Base-by-base conservation (phyloP, 169 alveolate species). In the Plasmodium vivax region DNA sequence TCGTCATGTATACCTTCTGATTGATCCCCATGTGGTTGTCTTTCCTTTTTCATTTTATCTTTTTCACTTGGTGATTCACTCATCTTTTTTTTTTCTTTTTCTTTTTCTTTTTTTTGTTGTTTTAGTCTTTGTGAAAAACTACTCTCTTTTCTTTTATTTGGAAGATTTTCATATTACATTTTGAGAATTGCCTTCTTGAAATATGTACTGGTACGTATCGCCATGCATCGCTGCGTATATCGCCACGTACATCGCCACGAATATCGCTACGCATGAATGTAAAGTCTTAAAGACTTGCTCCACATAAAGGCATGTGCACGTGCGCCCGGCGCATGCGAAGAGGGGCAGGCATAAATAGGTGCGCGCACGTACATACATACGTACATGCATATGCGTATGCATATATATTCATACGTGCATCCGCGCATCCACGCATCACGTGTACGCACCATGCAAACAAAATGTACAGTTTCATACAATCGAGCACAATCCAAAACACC, bases 161-260 rank as follows among this genome's bases (percentile, higher is more conserved):
- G 51, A 84, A 23, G 77, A 84, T 71, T 36, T 84, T 73, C 45
- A 71, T 43, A 68, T 68, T 71, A 54, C 92, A 84, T 84, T 82
- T 71, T 84, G 92, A 72, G 72, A 38, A 16, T 30, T 72, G n/a
- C 43, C 85, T 58, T 82, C 7, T 54, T 34, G 6, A 43, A 23
- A 43, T 80, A 80, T 80, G 58, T 80, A 23, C 56, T 38, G 36
- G 16, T 3, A 30, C 47, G 27, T 77, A 77, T 77, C 4, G 23
- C 62, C 62, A 12, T 12, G 62, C 16, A 51, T 51, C 27, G 62
- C 19, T 51, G 4, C 4, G 27, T 23, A 23, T 77, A 77, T 77
- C 4, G 23, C 62, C 62, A 12, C 2, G 62, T 23, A 47, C 16
- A 51, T 51, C 27, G 62, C 19, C 27, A 23, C 16, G 62, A 3